A percentile compares a stretch with the other conserved stretches of the same genome.
Conservation (phyloP, 2,329 filamentous ascomycete species). For the Graphilbum fragrans region DNA sequence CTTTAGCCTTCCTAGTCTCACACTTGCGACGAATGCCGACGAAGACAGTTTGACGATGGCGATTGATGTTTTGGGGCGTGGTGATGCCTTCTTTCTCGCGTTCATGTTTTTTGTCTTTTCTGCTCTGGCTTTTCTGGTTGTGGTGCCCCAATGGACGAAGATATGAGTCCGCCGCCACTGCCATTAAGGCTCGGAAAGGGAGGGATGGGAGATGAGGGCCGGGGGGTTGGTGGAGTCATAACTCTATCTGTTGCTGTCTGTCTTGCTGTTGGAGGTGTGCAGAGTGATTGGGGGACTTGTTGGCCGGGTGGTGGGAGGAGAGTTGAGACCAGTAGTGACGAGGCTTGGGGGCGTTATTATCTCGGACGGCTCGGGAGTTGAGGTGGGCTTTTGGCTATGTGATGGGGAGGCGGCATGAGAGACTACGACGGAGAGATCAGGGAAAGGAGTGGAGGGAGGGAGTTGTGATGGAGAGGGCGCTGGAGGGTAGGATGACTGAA, state of each 20-base stretch:
- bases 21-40: background rate
- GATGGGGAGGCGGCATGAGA: background rate
- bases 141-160: conserved; percentile 52
- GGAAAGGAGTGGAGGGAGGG: conserved; percentile 2
- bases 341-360: conserved; percentile 4
- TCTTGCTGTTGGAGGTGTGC: conserved; percentile 4
- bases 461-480: background rate
- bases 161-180: conserved; percentile 66
- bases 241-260: background rate
- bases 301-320: background rate
- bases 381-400: background rate
- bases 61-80: conserved; percentile 3
- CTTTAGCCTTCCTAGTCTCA: background rate
- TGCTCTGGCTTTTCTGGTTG: background rate
- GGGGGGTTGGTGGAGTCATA: conserved; percentile 3
- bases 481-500: background rate
- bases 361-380: conserved; percentile 5
- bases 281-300: background rate
- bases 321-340: background rate
- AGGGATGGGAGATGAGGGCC: conserved; percentile 9
- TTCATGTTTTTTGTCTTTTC: background rate
- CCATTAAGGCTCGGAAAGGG: conserved; percentile 2
- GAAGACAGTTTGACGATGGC: background rate
- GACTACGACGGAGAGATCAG: conserved; percentile 6
- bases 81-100: conserved; percentile 14